These are phyloP conservation scores for Ceratobasidium sp. DNA, from an alignment of 1,284 basidiomycete genomes.

Conservation along the genomic window DNA sequence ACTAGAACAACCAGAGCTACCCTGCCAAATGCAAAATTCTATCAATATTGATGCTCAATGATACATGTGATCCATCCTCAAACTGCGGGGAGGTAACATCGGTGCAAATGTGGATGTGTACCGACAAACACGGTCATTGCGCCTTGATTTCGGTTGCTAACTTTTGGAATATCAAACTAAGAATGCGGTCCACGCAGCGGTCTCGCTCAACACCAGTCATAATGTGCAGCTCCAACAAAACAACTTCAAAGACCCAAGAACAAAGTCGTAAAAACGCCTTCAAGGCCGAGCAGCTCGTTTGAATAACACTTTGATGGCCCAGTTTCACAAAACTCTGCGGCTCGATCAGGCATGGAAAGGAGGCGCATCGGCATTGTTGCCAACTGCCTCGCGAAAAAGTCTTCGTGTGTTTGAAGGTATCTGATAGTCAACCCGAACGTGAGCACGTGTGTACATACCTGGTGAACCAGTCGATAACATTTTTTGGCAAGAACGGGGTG, in stretches of 20 bases:
- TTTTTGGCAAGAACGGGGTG: slow-evolving; percentile 87
- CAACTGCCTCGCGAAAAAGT: slow-evolving; percentile 89
- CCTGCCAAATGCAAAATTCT: too few species aligned
- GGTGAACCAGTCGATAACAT: slow-evolving; percentile 82
- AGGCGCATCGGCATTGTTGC: slow-evolving; percentile 71
- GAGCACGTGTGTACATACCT: slow-evolving; percentile 84
- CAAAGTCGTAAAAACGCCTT: slow-evolving; percentile 83
- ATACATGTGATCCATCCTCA: too few species aligned
- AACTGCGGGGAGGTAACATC: too few species aligned
- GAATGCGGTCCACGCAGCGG: slow-evolving; percentile 72
- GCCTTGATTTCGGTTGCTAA: slow-evolving; percentile 54
- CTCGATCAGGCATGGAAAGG: slow-evolving; percentile 53
- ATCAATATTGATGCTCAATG: too few species aligned
- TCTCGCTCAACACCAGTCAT: slow-evolving; percentile 78
- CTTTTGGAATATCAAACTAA: slow-evolving; percentile 74
- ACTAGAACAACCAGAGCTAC: too few species aligned
- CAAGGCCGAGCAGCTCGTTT: slow-evolving; percentile 76
- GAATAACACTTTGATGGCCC: slow-evolving; percentile 71
- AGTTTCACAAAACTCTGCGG: slow-evolving; percentile 73
- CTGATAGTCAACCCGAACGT: slow-evolving; percentile 86
- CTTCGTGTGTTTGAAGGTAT: slow-evolving; percentile 87
- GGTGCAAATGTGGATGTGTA: too few species aligned
- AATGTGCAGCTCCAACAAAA: slow-evolving; percentile 89
- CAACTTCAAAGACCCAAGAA: slow-evolving; percentile 85
- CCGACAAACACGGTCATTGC: slow-evolving; percentile 50